phyloP scores from a whole-genome alignment of 306 rosid genomes.

The Cicer yamashitae region DNA sequence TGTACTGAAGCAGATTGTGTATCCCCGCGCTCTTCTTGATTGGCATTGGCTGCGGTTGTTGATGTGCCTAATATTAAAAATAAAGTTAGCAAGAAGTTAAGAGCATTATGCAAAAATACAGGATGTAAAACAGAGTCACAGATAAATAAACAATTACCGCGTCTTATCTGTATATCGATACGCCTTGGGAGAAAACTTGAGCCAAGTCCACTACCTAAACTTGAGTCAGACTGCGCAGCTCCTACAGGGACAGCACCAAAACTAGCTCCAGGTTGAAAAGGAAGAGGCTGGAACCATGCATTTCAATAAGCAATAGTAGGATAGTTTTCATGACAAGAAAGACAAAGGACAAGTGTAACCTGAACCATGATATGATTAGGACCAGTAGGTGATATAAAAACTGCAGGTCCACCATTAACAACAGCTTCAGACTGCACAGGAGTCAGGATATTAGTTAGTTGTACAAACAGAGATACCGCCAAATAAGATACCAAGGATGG shows the following conservation, averaged over 20 bases:
- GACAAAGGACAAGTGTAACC: conserved; percentile 56
- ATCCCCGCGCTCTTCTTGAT: conserved; percentile 65
- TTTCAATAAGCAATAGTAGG: conserved; percentile 54
- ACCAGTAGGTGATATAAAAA: conserved; percentile 85
- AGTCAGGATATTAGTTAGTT: conserved; percentile 32
- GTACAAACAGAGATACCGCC: conserved; percentile 36
- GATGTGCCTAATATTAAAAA: conserved; percentile 65
- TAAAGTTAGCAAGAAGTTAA: conserved; percentile 27
- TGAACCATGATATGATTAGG: conserved; percentile 99
- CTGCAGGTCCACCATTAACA: conserved; percentile 97
- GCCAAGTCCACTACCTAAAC: conserved; percentile 68
- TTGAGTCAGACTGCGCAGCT: conserved; percentile 73
- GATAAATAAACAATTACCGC: conserved; percentile 60
- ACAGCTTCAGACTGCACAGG: conserved; percentile 88
- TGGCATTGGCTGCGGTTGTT: conserved; percentile 57
- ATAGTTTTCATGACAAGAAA: conserved; percentile 38
- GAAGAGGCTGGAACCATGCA: conserved; percentile 81
- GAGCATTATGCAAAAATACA: conserved; percentile 29
- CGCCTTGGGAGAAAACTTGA: conserved; percentile 82
- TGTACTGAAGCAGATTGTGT: conserved; percentile 61
- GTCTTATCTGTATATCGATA: conserved; percentile 92
- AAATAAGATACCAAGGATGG: conserved; percentile 45
- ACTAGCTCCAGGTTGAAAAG: conserved; percentile 76
- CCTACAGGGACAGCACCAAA: conserved; percentile 82
- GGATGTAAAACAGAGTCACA: conserved; percentile 14